Percentiles rank a stretch among this genome's conserved stretches.
Conservation (phyloP, 176 grass and related monocot genomes). For the Hsuehochloa calcarea region DNA sequence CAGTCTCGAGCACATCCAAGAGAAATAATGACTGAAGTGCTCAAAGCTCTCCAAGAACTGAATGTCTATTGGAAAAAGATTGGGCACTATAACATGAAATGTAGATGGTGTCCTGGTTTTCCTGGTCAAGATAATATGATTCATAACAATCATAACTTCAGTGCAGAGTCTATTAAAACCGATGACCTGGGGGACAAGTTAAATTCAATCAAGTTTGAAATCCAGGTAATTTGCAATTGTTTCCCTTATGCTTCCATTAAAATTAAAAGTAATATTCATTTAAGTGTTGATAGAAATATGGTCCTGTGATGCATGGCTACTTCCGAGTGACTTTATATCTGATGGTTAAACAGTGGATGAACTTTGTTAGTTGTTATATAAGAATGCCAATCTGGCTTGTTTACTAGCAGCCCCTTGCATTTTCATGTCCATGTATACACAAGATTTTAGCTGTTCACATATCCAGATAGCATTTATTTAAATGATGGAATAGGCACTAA, state of each 20-base stretch:
- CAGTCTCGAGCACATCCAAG: conserved; percentile 79
- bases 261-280: neutral
- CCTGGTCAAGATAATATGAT: conserved; percentile 49
- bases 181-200: conserved; percentile 36
- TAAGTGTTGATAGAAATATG: conserved; percentile 9
- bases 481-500: neutral
- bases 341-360: neutral
- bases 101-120: conserved; percentile 63
- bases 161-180: conserved; percentile 52
- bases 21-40: conserved; percentile 83
- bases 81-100: conserved; percentile 93
- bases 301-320: neutral
- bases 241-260: neutral
- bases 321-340: neutral
- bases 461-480: neutral
- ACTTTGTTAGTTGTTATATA: neutral
- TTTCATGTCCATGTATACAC: neutral
- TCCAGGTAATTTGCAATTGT: conserved; percentile 60
- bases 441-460: neutral
- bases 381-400: neutral
- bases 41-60: conserved; percentile 71
- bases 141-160: conserved; percentile 51
- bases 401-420: neutral
- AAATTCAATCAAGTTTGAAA: conserved; percentile 76
- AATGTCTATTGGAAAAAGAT: conserved; percentile 92